A percentile compares a stretch with the other conserved stretches of the same genome.
phyloP scores from a whole-genome alignment of 495 filamentous ascomycete genomes.

The Beverwykella pulmonaria region DNA sequence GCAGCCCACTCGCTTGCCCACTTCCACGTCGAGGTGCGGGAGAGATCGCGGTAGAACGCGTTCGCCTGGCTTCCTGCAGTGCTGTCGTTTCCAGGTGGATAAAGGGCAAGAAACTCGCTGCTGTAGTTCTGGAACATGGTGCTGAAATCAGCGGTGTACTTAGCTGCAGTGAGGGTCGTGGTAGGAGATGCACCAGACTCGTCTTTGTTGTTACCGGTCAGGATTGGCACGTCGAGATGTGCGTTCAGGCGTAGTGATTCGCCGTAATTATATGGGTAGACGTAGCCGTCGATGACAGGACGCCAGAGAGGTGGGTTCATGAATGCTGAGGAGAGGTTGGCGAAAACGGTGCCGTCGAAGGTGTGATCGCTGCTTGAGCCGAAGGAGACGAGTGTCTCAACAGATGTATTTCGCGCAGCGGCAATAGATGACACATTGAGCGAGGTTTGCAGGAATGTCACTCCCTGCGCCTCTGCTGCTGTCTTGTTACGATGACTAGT shows the following conservation, averaged over 20 bases:
- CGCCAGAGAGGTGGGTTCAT: slow-evolving; percentile 11
- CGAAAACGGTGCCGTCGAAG: slow-evolving; percentile 6
- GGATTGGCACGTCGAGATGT: slow-evolving; percentile 4
- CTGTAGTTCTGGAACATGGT: slow-evolving; percentile 1
- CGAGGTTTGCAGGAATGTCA: not conserved
- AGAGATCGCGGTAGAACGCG: slow-evolving; percentile 1
- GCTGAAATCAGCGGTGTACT: not conserved
- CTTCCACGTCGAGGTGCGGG: slow-evolving; percentile 5
- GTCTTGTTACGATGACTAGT: slow-evolving; percentile 5
- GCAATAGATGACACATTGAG: slow-evolving; percentile 7
- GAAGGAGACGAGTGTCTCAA: not conserved
- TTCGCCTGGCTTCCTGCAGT: slow-evolving; percentile 1
- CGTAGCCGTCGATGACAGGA: slow-evolving; percentile 2
- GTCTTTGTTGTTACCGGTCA: slow-evolving; percentile 12
- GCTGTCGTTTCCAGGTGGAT: slow-evolving; percentile 1
- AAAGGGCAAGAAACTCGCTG: not conserved
- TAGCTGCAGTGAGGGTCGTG: not conserved
- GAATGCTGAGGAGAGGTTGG: not conserved
- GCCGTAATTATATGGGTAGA: not conserved
- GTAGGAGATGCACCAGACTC: slow-evolving; percentile 1
- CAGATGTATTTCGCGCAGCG: not conserved
- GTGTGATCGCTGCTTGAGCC: not conserved
- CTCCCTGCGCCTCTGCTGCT: slow-evolving; percentile 4
- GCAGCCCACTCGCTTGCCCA: slow-evolving; percentile 2
- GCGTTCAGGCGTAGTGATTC: not conserved